A percentile compares a stretch with the other conserved stretches of the same genome.
Conservation (phyloP, 495 filamentous ascomycete genomes). For the Podospora comata region DNA sequence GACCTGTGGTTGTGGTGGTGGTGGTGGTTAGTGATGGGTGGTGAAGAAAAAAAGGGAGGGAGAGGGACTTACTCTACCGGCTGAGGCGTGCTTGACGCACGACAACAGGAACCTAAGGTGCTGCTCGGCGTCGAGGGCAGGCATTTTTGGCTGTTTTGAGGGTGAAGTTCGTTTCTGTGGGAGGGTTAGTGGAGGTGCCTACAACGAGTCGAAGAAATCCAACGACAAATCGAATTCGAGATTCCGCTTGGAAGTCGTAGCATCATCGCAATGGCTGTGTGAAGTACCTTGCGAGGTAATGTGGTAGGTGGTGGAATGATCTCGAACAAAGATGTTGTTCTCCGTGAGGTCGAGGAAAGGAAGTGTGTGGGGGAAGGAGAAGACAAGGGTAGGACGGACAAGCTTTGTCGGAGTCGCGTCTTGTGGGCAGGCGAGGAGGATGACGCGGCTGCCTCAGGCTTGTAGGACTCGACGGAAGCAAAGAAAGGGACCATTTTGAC, state of each 20-base stretch:
- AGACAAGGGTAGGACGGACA: background rate
- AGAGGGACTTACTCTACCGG: slow-evolving; percentile 51
- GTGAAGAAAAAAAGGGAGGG: background rate
- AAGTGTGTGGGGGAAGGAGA: background rate
- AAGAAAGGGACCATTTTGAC: background rate
- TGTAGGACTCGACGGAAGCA: background rate
- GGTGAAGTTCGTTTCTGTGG: background rate
- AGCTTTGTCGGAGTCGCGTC: background rate
- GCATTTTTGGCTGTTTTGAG: slow-evolving; percentile 39
- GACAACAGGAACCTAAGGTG: slow-evolving; percentile 63
- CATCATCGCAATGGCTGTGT: background rate
- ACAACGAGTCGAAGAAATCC: background rate
- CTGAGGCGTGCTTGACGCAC: slow-evolving; percentile 57
- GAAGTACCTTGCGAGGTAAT: background rate
- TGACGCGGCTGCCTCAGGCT: background rate
- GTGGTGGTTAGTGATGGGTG: slow-evolving; percentile 20
- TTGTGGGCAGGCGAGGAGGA: background rate
- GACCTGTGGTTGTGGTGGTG: slow-evolving; percentile 43
- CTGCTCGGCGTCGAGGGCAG: slow-evolving; percentile 47
- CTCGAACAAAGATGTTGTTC: background rate
- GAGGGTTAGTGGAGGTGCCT: background rate
- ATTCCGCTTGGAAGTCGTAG: background rate
- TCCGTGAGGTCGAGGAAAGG: background rate
- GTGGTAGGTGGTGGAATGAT: background rate
- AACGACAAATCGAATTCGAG: background rate